Conservation (phyloP, 352 stramenopile species). For the Pythium dissimile region DNA sequence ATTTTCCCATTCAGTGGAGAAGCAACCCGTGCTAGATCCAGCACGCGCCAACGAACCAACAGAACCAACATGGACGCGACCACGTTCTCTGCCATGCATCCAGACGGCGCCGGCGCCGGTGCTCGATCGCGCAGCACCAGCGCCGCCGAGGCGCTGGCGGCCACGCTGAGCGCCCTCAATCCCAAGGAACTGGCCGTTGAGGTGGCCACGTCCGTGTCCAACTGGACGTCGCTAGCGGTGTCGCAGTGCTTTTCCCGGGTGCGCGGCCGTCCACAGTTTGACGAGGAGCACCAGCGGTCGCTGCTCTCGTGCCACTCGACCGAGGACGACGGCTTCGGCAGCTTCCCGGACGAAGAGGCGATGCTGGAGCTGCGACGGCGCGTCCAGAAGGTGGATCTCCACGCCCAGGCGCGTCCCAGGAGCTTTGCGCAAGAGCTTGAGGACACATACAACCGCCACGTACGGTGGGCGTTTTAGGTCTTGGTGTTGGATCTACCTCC, state of each 20-base stretch:
- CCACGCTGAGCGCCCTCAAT: constrained; percentile 23
- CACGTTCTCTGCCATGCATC: constrained; percentile 40
- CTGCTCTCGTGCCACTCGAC: constrained; percentile 51
- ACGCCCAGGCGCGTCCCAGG: constrained; percentile 24
- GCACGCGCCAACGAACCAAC: no score
- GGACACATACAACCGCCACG: constrained; percentile 25
- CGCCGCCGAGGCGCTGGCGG: constrained; percentile 1
- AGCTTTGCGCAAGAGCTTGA: constrained; percentile 26
- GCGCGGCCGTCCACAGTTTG: constrained; percentile 49
- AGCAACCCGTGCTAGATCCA: no score
- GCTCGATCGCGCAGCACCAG: constrained; percentile 9
- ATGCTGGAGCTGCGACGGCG: constrained; percentile 69
- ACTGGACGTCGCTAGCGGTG: constrained; percentile 29
- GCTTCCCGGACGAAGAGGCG: constrained; percentile 42
- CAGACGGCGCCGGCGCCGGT: constrained; percentile 4
- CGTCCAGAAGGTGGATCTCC: constrained; percentile 40
- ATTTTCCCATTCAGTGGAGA: no score
- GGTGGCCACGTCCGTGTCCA: constrained; percentile 3
- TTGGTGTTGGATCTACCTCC: neutral
- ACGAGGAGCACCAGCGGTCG: constrained; percentile 67
- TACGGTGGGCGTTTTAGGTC: no score
- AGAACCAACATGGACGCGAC: constrained; percentile 23
- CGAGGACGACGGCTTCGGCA: constrained; percentile 33
- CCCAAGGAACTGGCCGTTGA: constrained; percentile 20
- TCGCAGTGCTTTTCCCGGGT: constrained; percentile 56